Conservation (phyloP, 169 alveolate genomes). For the Plasmodium berghei region DNA sequence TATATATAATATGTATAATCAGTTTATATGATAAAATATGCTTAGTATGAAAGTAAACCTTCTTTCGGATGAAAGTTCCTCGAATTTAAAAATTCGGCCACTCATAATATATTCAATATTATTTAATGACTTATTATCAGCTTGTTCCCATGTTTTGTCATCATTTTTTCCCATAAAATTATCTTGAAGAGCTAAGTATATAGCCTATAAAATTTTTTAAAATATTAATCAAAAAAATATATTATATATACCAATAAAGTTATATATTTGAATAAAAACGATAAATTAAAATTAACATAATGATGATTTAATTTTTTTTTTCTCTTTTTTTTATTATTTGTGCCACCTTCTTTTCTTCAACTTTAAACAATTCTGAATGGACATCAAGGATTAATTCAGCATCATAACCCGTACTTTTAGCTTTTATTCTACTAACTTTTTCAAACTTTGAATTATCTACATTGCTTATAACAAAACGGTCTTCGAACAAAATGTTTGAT, state of each 20-base stretch:
- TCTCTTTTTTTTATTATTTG: not conserved
- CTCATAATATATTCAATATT: slow-evolving; percentile 93
- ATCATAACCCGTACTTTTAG: slow-evolving; percentile 93
- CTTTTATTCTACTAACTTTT: slow-evolving; percentile 90
- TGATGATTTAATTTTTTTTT: not conserved
- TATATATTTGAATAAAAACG: not conserved
- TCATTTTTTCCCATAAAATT: slow-evolving; percentile 46
- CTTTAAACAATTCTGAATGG: slow-evolving; percentile 91
- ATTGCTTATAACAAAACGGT: slow-evolving; percentile 90
- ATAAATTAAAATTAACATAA: not conserved
- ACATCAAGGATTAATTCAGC: slow-evolving; percentile 92
- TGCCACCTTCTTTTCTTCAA: slow-evolving; percentile 86
- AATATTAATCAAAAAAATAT: slow-evolving; percentile 16
- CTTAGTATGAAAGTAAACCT: slow-evolving; percentile 74
- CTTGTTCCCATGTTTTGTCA: slow-evolving; percentile 51
- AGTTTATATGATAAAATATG: no score
- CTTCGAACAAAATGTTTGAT: slow-evolving; percentile 87
- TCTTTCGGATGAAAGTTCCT: slow-evolving; percentile 92
- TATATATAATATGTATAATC: no score
- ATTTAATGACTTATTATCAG: slow-evolving; percentile 79
- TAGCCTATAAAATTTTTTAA: slow-evolving; percentile 75
- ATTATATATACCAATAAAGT: not conserved
- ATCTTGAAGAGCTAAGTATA: slow-evolving; percentile 82
- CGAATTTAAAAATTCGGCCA: slow-evolving; percentile 92
- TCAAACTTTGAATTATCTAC: slow-evolving; percentile 93